Conservation (phyloP, 305 asterid genomes). For the Nicotiana rustica region DNA sequence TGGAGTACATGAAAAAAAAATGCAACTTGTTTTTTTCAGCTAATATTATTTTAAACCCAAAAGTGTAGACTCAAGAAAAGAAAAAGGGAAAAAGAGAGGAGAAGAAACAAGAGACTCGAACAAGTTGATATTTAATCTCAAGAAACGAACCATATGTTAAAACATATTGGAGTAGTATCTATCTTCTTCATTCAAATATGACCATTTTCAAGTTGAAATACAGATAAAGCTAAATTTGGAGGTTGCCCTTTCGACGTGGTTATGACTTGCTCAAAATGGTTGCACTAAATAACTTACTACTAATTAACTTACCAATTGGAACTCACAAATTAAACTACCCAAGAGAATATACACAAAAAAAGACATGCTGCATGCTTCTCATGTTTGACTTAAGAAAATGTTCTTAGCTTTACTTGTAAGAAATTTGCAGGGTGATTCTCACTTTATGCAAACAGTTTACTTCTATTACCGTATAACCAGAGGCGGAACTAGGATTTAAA, state of each 20-base stretch:
- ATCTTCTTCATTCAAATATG: not conserved
- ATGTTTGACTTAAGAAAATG: not conserved
- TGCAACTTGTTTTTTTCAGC: not conserved
- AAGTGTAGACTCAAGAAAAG: not conserved
- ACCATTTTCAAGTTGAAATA: not conserved
- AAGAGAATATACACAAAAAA: not conserved
- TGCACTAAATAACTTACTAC: not conserved
- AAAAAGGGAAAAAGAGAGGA: not conserved
- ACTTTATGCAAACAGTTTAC: not conserved
- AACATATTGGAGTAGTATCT: not conserved
- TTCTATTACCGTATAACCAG: not conserved
- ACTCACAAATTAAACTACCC: not conserved
- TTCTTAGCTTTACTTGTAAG: not conserved
- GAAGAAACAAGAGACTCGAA: not conserved
- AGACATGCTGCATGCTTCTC: not conserved
- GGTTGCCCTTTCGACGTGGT: not conserved
- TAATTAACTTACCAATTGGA: not conserved
- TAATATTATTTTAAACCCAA: not conserved
- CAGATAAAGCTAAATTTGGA: not conserved
- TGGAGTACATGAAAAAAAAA: not conserved
- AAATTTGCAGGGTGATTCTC: not conserved
- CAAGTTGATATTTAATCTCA: not conserved
- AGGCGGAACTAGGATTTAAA: too few relatives aligned
- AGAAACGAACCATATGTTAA: not conserved
- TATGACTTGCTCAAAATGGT: not conserved